phyloP scores from a whole-genome alignment of 2,329 filamentous ascomycete genomes.

The Monilinia polystroma region DNA sequence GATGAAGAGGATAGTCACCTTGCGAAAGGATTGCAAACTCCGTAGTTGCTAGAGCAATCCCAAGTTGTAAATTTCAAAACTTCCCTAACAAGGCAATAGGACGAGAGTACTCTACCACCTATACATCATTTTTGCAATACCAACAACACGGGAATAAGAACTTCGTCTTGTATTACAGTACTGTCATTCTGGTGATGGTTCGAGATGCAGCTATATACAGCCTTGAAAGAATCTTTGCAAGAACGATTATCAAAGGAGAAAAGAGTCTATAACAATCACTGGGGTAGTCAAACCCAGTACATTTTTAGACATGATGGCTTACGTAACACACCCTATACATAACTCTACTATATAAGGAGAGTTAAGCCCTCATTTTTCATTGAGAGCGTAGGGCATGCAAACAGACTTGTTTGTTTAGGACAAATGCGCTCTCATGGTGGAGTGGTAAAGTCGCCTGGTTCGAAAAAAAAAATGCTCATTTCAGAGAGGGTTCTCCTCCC shows the following conservation, averaged over 20 bases:
- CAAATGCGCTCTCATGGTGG: no score
- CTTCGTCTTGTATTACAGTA: neutral
- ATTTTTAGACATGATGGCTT: no score
- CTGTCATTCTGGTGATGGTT: neutral
- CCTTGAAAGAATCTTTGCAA: neutral
- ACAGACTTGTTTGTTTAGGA: no score
- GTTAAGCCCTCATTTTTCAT: no score
- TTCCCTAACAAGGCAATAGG: neutral
- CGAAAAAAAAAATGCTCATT: no score
- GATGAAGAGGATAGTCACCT: neutral
- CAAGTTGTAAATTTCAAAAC: neutral
- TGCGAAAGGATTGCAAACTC: neutral
- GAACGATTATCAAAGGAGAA: neutral
- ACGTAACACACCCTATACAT: no score
- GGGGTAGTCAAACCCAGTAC: no score
- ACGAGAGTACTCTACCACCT: neutral
- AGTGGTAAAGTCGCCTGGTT: no score
- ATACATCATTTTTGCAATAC: neutral
- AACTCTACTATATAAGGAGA: no score
- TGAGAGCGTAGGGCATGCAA: no score
- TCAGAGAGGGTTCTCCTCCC: no score
- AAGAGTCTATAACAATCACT: neutral
- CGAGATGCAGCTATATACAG: neutral
- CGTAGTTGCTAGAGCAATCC: neutral
- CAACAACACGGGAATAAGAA: neutral